Conservation (phyloP, 2,329 filamentous ascomycete genomes). For the Botrytis deweyae region DNA sequence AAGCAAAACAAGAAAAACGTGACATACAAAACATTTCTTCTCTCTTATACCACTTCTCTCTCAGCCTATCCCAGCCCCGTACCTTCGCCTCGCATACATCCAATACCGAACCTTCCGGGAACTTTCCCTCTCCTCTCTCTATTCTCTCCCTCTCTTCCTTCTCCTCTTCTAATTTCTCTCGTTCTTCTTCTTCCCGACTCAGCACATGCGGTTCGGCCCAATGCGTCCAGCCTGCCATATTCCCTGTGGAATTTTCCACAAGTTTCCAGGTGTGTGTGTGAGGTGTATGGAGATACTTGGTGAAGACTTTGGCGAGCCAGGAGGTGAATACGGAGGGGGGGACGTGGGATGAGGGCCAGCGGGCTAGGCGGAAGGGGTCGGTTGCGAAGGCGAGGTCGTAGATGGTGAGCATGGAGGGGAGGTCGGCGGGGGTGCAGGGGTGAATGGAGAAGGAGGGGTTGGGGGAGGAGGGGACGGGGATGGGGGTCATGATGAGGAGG, state of each 20-base stretch:
- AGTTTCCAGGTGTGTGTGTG: conserved; percentile 41
- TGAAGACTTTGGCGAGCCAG: conserved; percentile 39
- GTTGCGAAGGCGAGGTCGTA: conserved; percentile 37
- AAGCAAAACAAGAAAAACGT: not conserved
- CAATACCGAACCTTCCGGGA: conserved; percentile 39
- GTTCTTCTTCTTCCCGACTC: conserved; percentile 4
- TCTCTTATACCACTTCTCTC: conserved; percentile 38
- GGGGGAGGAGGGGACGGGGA: not conserved
- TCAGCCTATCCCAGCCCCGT: conserved; percentile 31
- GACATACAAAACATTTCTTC: conserved; percentile 41
- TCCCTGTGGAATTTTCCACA: conserved; percentile 34
- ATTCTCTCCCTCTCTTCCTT: not conserved
- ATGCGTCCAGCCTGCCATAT: conserved; percentile 40
- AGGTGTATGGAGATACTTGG: conserved; percentile 35
- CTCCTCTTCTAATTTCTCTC: not conserved
- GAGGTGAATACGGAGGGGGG: conserved; percentile 22
- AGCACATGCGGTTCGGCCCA: conserved; percentile 23
- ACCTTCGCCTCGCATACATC: conserved; percentile 39
- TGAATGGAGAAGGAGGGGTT: conserved; percentile 26
- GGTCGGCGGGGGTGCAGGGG: conserved; percentile 34
- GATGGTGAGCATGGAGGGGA: conserved; percentile 36
- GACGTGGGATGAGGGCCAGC: conserved; percentile 25
- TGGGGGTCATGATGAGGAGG: not conserved
- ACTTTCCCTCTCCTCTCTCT: conserved; percentile 24
- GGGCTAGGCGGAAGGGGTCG: conserved; percentile 37